Evolutionary conservation across 495 filamentous ascomycete species (phyloP), one percentile per base, ranked within the genome.

Genomic region (Xylaria telfairii): DNA sequence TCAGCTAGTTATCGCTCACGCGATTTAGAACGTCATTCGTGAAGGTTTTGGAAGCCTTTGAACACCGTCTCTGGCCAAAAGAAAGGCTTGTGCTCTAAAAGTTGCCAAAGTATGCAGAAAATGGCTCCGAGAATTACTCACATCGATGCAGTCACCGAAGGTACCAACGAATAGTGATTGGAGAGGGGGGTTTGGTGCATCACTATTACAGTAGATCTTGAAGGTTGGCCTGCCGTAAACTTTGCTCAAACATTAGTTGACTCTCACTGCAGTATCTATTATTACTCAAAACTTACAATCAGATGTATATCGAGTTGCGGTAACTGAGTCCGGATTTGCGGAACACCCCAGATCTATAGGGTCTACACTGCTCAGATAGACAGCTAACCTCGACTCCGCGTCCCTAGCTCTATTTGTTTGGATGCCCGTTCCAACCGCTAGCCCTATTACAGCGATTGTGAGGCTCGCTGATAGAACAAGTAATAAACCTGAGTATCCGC

Each of bases 121-220:
- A 57, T 34, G 17, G 2, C 17, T 3, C 32, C 19, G 6, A 21
- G 56, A 37, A 59, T 34, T 59, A 37, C 56, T 37, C 19, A 59
- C 81, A 67, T 85, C 83, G 69, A 85, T 85, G 75, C 83, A 85
- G 37, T 78, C 77, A 71, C 70, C 63, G 61, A 85, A 85, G 67
- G 78, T 74, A 56, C 75, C 69, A 7, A 80, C 79, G 71, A 84
- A 85, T 9, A 85, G 56, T 2, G 79, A 78, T 7, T 76, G 60
- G 5, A 84, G 67, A 3, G 81, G 76, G 0, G 46, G 15, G 32
- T 74, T 71, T 39, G 75, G 74, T 19, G 81, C 72, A 56, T 85
- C 79, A 13, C 69, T 72, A 41, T 82, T 79, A 74, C 83, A 85
- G 71, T 79, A 81, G 49, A 82, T 80, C 37, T 67, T 78, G 72